A percentile compares a stretch with the other conserved stretches of the same genome.
These are phyloP conservation scores for Penicillium flavigenum DNA, from an alignment of 495 filamentous ascomycete species.

Conservation along the genomic window DNA sequence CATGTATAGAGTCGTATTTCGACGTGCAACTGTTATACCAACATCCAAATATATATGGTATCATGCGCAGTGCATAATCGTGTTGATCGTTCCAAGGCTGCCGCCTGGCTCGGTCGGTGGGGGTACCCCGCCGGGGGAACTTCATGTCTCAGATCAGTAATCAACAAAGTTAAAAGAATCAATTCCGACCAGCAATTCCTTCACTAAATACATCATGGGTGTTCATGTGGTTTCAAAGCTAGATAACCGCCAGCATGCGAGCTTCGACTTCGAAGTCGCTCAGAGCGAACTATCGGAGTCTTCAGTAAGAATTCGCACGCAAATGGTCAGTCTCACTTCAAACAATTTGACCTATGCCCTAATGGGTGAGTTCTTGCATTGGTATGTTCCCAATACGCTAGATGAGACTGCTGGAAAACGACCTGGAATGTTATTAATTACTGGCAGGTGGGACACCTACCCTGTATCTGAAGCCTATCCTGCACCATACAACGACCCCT, in stretches of 20 bases:
- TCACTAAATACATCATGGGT: slow-evolving; percentile 10
- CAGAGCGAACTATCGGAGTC: slow-evolving; percentile 9
- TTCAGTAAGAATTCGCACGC: slow-evolving; percentile 45
- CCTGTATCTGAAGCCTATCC: slow-evolving; percentile 41
- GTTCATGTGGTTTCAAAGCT: slow-evolving; percentile 31
- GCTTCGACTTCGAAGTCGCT: slow-evolving; percentile 7
- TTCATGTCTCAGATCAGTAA: slow-evolving; percentile 2
- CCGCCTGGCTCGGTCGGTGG: neutral
- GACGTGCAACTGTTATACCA: too few species aligned
- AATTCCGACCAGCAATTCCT: neutral
- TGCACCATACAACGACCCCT: slow-evolving; percentile 50
- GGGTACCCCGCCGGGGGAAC: slow-evolving; percentile 4
- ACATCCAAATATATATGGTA: too few species aligned
- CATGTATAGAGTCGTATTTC: too few species aligned
- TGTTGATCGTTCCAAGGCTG: too few species aligned
- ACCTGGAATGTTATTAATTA: neutral
- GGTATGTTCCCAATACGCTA: slow-evolving; percentile 46
- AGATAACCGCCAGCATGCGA: slow-evolving; percentile 26
- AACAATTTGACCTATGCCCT: slow-evolving; percentile 58
- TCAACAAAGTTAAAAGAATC: too few species aligned
- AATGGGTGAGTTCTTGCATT: slow-evolving; percentile 45
- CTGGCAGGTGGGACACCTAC: slow-evolving; percentile 38
- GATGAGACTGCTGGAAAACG: too few species aligned
- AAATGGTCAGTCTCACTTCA: slow-evolving; percentile 48
- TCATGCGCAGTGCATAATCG: too few species aligned